Conservation (phyloP, 352 stramenopile species). For the Pythium folliculosum region DNA sequence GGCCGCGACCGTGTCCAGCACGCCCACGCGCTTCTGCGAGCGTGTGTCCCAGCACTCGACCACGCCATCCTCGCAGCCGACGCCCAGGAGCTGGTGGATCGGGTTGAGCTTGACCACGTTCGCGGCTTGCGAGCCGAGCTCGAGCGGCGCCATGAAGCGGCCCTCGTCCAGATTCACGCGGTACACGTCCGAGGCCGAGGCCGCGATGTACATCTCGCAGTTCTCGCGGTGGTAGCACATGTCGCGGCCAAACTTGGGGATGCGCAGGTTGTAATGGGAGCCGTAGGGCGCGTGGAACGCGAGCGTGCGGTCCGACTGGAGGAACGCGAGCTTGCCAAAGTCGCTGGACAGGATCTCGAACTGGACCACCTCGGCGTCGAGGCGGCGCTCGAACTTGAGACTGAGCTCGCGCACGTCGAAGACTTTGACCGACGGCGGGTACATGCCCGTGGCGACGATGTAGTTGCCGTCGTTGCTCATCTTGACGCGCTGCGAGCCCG, state of each 20-base stretch:
- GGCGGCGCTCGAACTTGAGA: conserved; percentile 99
- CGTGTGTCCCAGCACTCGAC: conserved; percentile 97
- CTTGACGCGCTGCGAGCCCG: conserved; percentile 92
- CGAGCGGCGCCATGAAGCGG: conserved; percentile 91
- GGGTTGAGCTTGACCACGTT: conserved; percentile 92
- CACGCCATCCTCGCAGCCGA: conserved; percentile 93
- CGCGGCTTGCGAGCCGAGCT: conserved; percentile 62
- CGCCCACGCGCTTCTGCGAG: conserved; percentile 65
- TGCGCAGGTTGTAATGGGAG: conserved; percentile 93
- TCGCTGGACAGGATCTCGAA: conserved; percentile 94
- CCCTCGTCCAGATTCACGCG: conserved; percentile 98
- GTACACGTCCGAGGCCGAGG: conserved; percentile 92
- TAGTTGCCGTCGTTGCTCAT: conserved; percentile 96
- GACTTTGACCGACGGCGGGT: conserved; percentile 96
- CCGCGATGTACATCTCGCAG: conserved; percentile 96
- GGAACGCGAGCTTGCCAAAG: conserved; percentile 98
- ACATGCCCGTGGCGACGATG: conserved; percentile 96
- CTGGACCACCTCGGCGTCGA: conserved; percentile 97
- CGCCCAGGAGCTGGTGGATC: conserved; percentile 89
- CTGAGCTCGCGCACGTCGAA: conserved; percentile 95
- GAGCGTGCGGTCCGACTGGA: conserved; percentile 96
- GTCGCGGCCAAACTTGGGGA: conserved; percentile 97
- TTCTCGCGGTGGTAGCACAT: conserved; percentile 97
- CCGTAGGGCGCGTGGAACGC: conserved; percentile 99
- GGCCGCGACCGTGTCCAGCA: conserved; percentile 56